Base-by-base conservation (phyloP, 768 basidiomycete genomes). In the Hortiboletus flavorubellus region DNA sequence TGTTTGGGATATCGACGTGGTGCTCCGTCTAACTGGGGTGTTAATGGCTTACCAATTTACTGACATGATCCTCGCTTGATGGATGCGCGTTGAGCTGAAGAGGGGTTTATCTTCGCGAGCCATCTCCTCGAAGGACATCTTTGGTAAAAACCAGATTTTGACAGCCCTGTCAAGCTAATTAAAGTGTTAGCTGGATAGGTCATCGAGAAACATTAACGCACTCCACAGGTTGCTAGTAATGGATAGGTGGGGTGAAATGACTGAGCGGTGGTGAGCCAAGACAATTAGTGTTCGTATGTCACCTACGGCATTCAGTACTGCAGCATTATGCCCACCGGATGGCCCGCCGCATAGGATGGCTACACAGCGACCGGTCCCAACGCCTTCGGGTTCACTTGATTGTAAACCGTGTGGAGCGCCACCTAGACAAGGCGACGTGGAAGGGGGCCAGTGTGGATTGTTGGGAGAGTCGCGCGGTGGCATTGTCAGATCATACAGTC, bases 171-270 rank as follows among this genome's bases (percentile, higher is more conserved):
- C 90, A 59, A 89, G 74, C 89, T 91, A 50, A 53, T 34, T 26
- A 15, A 4, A 23, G 5, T 2, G 14, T 54, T 35, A 61, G 49
- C 59, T 30, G 26, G 31, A 42, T 15, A n/a, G 14, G 43, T 40
- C 39, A 18, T 50, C 40, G 6, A 42, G 31, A 34, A 26, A 41
- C 15, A 47, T 29, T 12, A 7, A 72, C 84, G 55, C 67, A 91
- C 89, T 21, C 89, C 89, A 62, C 88, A 86, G 15, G 90, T 92
- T 10, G 88, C 89, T 49, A 92, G 76, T 15, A 91, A 60, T 5
- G 87, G 86, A 49, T 78, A 70, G 10, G 70, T 69, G 0, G 81
- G 77, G 65, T 91, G 87, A 69, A 91, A 92, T 29, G 84, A 81
- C 88, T 90, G 41, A 26, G 23, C 5, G 35, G 42, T 38, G 46